Percentiles rank a stretch among this genome's conserved stretches.
These are phyloP conservation scores for Dothistroma septosporum DNA, from an alignment of 2,329 filamentous ascomycete genomes.

Conservation along the genomic window DNA sequence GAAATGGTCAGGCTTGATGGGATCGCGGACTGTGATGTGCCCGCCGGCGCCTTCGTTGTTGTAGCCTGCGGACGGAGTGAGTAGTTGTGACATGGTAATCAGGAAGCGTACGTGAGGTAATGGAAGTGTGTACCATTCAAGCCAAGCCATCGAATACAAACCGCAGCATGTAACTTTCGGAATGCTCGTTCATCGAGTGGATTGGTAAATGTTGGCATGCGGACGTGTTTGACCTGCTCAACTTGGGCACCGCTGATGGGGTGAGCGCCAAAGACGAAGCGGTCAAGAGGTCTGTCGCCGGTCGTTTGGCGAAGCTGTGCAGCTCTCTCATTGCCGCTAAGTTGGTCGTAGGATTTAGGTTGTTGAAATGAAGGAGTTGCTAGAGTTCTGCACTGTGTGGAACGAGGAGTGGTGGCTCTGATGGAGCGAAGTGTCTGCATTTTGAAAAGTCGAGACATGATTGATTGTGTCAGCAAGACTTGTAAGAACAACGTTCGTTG, in stretches of 20 bases:
- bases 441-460: not conserved
- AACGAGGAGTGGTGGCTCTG: not conserved
- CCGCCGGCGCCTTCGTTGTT: conserved; percentile 21
- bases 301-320: conserved; percentile 14
- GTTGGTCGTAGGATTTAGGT: conserved; percentile 1
- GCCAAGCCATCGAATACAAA: conserved; percentile 20
- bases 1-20: conserved; percentile 34
- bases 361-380: not conserved
- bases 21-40: conserved; percentile 39
- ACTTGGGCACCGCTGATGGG: conserved; percentile 19
- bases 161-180: conserved; percentile 20
- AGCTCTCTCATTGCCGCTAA: conserved; percentile 14
- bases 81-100: not conserved
- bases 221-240: conserved; percentile 20
- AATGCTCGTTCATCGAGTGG: conserved; percentile 19
- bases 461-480: not conserved
- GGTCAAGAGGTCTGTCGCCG: conserved; percentile 17
- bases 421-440: not conserved
- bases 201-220: conserved; percentile 17
- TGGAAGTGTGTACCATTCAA: conserved; percentile 7
- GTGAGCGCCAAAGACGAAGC: conserved; percentile 19
- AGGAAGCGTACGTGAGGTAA: not conserved
- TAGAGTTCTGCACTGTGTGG: not conserved
- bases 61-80: conserved; percentile 2
- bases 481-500: not conserved